phyloP scores from a whole-genome alignment of 2,329 filamentous ascomycete genomes.

The Tolypocladium endophyticum region DNA sequence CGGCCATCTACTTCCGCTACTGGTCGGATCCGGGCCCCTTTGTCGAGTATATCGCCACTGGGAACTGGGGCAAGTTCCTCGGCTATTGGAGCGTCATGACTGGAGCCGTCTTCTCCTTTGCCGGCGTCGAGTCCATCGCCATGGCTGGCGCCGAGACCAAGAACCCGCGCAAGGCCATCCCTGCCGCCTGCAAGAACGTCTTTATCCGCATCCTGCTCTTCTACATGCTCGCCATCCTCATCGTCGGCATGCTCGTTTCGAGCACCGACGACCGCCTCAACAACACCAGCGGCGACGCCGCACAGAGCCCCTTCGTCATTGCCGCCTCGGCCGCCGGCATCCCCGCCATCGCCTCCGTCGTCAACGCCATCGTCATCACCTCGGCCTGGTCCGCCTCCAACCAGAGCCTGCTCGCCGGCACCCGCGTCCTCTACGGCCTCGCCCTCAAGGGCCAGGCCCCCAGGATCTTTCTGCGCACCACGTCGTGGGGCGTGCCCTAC shows the following conservation, averaged over 20 bases:
- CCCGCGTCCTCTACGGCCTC: conserved; percentile 59
- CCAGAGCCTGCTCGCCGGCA: conserved; percentile 54
- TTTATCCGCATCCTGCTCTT: conserved; percentile 48
- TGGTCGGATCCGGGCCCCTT: conserved; percentile 61
- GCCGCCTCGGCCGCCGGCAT: conserved; percentile 59
- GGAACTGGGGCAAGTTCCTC: conserved; percentile 52
- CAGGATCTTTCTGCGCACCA: conserved; percentile 47
- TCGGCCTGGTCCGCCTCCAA: conserved; percentile 54
- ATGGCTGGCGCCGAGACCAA: conserved; percentile 51
- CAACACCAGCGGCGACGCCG: conserved; percentile 32
- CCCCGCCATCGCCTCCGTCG: conserved; percentile 55
- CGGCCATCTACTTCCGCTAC: conserved; percentile 54
- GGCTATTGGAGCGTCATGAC: conserved; percentile 54
- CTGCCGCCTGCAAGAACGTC: conserved; percentile 43
- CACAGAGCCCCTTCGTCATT: conserved; percentile 57
- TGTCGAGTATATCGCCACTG: conserved; percentile 50
- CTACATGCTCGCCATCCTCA: conserved; percentile 57
- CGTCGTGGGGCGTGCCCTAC: conserved; percentile 51
- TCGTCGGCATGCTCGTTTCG: conserved; percentile 58
- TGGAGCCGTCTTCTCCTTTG: conserved; percentile 58
- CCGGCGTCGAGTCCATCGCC: conserved; percentile 52
- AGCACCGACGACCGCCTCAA: conserved; percentile 44
- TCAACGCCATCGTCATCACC: conserved; percentile 68
- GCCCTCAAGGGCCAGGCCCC: conserved; percentile 58
- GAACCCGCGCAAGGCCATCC: conserved; percentile 43